A percentile compares a stretch with the other conserved stretches of the same genome.
Conservation (phyloP, 805 yeast genomes). For the Komagataella kurtzmanii region DNA sequence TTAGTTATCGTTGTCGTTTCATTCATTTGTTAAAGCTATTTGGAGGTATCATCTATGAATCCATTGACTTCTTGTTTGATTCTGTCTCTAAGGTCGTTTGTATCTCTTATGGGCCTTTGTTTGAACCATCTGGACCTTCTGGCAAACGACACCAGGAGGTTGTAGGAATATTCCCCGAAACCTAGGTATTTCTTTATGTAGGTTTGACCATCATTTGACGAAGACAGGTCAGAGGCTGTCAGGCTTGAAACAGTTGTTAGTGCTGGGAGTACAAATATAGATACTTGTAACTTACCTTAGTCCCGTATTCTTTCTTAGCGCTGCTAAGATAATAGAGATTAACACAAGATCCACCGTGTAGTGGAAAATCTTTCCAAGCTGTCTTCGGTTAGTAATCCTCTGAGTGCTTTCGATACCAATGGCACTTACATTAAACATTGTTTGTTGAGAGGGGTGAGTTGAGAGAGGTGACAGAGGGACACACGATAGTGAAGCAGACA, state of each 20-base stretch:
- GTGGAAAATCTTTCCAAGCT: conserved; percentile 57
- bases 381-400: background rate
- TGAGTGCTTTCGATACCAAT: background rate
- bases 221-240: conserved; percentile 21
- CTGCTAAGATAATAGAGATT: conserved; percentile 73
- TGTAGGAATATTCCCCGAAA: conserved; percentile 51
- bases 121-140: conserved; percentile 37
- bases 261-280: conserved; percentile 1
- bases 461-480: background rate
- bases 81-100: conserved; percentile 15
- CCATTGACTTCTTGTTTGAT: conserved; percentile 15
- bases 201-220: conserved; percentile 25
- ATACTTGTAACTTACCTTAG: conserved; percentile 20
- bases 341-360: conserved; percentile 66
- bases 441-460: background rate
- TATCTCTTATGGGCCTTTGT: conserved; percentile 19
- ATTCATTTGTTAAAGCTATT: background rate
- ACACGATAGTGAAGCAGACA: background rate
- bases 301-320: conserved; percentile 77
- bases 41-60: conserved; percentile 1
- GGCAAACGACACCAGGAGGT: conserved; percentile 28
- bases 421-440: background rate
- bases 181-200: conserved; percentile 35
- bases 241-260: background rate
- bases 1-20: background rate